phyloP scores from a whole-genome alignment of 805 yeast species.

The Metschnikowia lunata region DNA sequence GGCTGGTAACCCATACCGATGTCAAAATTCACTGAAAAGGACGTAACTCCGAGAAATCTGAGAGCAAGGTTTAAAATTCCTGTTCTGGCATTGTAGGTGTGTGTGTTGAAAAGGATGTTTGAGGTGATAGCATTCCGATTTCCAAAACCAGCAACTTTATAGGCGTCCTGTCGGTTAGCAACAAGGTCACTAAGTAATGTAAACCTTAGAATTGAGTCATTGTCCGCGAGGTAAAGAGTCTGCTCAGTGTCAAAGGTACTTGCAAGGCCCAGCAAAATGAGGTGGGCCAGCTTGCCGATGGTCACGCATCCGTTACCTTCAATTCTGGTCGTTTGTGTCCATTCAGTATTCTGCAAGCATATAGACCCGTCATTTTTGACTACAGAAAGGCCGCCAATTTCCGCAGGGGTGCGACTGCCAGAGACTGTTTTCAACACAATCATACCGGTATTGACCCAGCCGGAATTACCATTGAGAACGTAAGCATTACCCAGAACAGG shows the following conservation, averaged over 20 bases:
- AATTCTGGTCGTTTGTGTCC: slow-evolving; percentile 20
- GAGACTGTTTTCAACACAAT: slow-evolving; percentile 5
- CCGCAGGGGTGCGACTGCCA: background rate
- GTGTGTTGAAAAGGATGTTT: slow-evolving; percentile 1
- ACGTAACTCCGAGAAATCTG: background rate
- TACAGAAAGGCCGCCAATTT: background rate
- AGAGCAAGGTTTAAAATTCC: slow-evolving; percentile 7
- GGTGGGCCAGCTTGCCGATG: background rate
- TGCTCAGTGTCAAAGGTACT: too few relatives aligned
- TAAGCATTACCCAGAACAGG: slow-evolving; percentile 3
- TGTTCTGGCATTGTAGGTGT: slow-evolving; percentile 1
- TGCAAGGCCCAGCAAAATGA: slow-evolving; percentile 1
- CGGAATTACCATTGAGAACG: background rate
- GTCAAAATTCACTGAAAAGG: background rate
- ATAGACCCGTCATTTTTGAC: slow-evolving; percentile 26
- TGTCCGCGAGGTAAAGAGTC: too few relatives aligned
- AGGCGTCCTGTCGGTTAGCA: background rate
- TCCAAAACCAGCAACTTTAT: slow-evolving; percentile 10
- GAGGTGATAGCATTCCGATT: slow-evolving; percentile 3
- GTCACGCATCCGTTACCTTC: slow-evolving; percentile 24
- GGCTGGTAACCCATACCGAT: slow-evolving; percentile 1
- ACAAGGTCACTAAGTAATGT: too few relatives aligned
- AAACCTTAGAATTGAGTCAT: too few relatives aligned
- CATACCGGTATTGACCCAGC: slow-evolving; percentile 9
- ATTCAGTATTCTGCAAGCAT: slow-evolving; percentile 23